Evolutionary conservation across 176 grass and related monocot species (phyloP).

Genomic region (Phragmites australis): DNA sequence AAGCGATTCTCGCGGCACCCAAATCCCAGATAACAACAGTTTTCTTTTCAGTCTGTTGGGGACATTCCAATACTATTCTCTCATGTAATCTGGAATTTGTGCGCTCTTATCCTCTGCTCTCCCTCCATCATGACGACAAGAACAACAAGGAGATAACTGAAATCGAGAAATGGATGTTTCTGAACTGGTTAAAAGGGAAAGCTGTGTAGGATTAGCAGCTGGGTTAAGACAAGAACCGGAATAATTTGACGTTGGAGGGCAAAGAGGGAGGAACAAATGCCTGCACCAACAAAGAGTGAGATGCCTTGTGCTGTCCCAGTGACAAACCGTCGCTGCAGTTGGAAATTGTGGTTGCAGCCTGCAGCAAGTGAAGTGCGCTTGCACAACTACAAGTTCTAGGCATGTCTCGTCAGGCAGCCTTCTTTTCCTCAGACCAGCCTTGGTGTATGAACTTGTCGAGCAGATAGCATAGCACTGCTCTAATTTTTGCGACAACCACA

Average conservation of each 20-base stretch:
- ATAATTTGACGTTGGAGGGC: slow-evolving; percentile 14
- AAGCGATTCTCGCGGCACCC: slow-evolving; percentile 33
- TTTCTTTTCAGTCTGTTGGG: not conserved
- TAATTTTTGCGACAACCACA: not conserved
- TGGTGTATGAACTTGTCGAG: not conserved
- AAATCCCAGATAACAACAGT: slow-evolving; percentile 10
- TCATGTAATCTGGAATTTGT: slow-evolving; percentile 33
- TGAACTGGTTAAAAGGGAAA: not conserved
- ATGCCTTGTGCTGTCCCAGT: slow-evolving; percentile 34
- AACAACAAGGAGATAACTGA: not conserved
- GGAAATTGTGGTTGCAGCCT: not conserved
- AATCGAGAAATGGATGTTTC: not conserved
- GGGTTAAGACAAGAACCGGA: slow-evolving; percentile 29
- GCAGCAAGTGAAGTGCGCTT: too few relatives aligned
- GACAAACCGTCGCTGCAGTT: not conserved
- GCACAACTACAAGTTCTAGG: not conserved
- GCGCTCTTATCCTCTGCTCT: slow-evolving; percentile 38
- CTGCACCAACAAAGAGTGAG: slow-evolving; percentile 20
- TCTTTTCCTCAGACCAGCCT: not conserved
- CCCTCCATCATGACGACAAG: not conserved
- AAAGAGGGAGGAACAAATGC: slow-evolving; percentile 30
- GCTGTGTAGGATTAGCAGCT: not conserved
- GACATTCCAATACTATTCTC: slow-evolving; percentile 21
- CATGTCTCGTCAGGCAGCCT: not conserved
- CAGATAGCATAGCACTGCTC: not conserved